Evolutionary conservation across 2,329 filamentous ascomycete species (phyloP), one percentile per base, ranked within the genome.

Genomic region (Exophiala alcalophila): DNA sequence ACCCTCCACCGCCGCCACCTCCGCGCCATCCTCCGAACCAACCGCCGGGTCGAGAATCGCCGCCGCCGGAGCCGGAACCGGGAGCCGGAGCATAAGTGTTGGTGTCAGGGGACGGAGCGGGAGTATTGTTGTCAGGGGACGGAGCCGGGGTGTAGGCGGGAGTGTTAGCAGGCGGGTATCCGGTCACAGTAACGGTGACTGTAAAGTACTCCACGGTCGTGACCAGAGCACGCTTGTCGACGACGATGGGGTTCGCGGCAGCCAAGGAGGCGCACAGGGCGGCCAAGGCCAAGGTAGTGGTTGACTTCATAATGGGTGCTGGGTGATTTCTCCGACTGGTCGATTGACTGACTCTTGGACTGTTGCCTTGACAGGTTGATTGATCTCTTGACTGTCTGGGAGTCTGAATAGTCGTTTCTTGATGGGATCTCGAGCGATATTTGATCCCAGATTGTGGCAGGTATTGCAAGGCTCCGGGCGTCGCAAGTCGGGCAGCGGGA

Each of bases 231-330:
- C 60, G 61, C 56, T 65, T 64, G 33, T 63, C 54, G n/a, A n/a
- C n/a, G n/a, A n/a, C n/a, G 29, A 63, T 27, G 15, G 61, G 62
- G 28, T 57, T 57, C 38, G 59, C 64, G 47, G 61, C 44, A 26
- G 59, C 56, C 43, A 63, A 57, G 23, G 60, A 55, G 34, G 63
- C 64, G 57, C 60, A 63, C 44, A 66, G 50, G 32, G 62, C 64
- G 37, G 59, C 58, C 32, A 66, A 40, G 39, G 65, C 41, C 29
- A 66, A 28, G 18, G 30, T 19, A 28, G 49, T 34, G 10, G 37
- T 24, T 16, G 41, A 34, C 40, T 47, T 52, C 49, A 52, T 52
- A 14, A 40, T 52, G 43, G 31, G n/a, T 38, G 23, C 33, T 21
- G 12, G 19, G 20, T 33, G 7, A 39, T 21, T 35, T 23, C 14